Evolutionary conservation across 805 yeast genomes (phyloP).

Genomic region (Metschnikowia kofuensis): DNA sequence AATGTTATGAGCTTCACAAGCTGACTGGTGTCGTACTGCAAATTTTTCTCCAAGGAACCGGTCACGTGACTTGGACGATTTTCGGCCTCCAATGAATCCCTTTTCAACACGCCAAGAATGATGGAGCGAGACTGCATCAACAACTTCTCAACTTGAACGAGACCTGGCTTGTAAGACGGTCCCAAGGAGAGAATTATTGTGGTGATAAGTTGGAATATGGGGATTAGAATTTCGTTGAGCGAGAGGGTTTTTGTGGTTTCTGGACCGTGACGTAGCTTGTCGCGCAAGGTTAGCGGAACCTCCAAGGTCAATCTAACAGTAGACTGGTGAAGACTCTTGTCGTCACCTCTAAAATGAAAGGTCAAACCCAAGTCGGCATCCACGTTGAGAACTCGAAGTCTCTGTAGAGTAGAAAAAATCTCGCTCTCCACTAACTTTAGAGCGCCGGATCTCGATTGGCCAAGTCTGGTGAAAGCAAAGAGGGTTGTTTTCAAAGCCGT

Average conservation of each 20-base stretch:
- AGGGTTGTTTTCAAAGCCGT: conserved; percentile 74
- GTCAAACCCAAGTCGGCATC: conserved; percentile 82
- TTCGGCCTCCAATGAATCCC: conserved; percentile 43
- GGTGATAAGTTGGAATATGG: conserved; percentile 68
- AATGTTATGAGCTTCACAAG: conserved; percentile 36
- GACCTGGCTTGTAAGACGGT: conserved; percentile 61
- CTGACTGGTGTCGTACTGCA: conserved; percentile 43
- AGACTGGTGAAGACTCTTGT: conserved; percentile 4
- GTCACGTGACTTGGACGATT: conserved; percentile 6
- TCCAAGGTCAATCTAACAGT: conserved; percentile 49
- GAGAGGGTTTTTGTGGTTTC: conserved; percentile 35
- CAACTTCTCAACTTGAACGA: conserved; percentile 50
- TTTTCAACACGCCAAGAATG: conserved; percentile 59
- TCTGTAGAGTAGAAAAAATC: conserved; percentile 58
- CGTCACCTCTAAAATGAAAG: conserved; percentile 36
- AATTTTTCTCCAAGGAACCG: conserved; percentile 24
- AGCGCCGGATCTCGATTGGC: conserved; percentile 77
- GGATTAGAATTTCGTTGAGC: conserved; percentile 64
- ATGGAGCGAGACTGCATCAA: conserved; percentile 52
- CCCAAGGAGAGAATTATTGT: conserved; percentile 75
- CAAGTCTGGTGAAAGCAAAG: conserved; percentile 67
- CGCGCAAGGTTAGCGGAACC: conserved; percentile 42
- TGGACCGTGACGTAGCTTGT: neutral
- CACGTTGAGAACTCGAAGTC: conserved; percentile 53
- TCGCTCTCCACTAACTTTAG: conserved; percentile 71